A percentile compares a stretch with the other conserved stretches of the same genome.
Conservation (phyloP, 495 filamentous ascomycete genomes). For the Podospora pseudoanserina region DNA sequence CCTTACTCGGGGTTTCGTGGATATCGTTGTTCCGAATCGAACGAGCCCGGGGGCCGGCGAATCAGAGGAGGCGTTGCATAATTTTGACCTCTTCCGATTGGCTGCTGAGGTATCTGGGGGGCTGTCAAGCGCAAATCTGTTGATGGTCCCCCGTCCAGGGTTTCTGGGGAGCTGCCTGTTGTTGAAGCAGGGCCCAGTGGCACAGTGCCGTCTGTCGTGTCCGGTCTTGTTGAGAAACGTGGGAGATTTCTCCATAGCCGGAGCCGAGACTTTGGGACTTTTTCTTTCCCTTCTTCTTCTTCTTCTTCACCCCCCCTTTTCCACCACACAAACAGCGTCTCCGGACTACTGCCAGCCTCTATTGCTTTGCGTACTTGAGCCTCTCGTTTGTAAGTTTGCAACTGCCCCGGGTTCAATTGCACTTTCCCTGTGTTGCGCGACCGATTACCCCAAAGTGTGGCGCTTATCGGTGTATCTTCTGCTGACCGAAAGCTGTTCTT, state of each 20-base stretch:
- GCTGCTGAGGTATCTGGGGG: slow-evolving; percentile 3
- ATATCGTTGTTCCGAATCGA: slow-evolving; percentile 21
- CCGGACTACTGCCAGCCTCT: not conserved
- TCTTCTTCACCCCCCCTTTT: slow-evolving; percentile 19
- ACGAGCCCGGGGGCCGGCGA: slow-evolving; percentile 14
- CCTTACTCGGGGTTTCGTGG: slow-evolving; percentile 10
- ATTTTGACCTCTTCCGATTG: slow-evolving; percentile 20
- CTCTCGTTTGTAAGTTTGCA: not conserved
- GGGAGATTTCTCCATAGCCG: slow-evolving; percentile 15
- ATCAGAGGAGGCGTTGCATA: slow-evolving; percentile 17
- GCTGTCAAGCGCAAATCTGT: slow-evolving; percentile 16
- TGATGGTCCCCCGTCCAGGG: not conserved
- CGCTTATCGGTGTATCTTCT: slow-evolving; percentile 1
- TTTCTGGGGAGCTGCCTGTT: slow-evolving; percentile 10
- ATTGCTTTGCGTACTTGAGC: not conserved
- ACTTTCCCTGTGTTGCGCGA: not conserved
- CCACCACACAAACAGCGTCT: not conserved
- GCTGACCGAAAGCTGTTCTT: slow-evolving; percentile 25
- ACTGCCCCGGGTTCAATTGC: not conserved
- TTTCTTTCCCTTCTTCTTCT: slow-evolving; percentile 16
- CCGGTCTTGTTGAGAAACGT: slow-evolving; percentile 11
- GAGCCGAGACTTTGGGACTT: slow-evolving; percentile 9
- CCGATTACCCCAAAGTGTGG: slow-evolving; percentile 1
- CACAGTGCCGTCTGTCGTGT: slow-evolving; percentile 13
- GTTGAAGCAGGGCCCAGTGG: not conserved